Percentiles rank a stretch among this genome's conserved stretches.
phyloP scores from a whole-genome alignment of 345 rosid genomes.

The Turnera subulata region DNA sequence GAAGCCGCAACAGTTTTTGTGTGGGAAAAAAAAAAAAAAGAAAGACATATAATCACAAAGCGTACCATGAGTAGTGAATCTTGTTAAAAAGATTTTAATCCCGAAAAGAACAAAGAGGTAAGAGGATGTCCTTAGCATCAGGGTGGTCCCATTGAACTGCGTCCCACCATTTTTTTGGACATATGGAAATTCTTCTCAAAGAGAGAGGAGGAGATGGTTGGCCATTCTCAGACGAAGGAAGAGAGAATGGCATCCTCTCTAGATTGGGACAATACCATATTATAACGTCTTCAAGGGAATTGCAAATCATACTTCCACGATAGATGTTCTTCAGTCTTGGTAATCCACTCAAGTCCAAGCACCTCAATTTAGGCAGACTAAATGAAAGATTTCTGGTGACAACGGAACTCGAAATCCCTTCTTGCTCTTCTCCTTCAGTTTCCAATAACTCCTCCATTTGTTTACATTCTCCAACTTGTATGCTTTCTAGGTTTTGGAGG shows the following conservation, averaged over 20 bases:
- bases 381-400: too few species aligned
- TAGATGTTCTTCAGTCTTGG: background rate
- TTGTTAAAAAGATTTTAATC: too few species aligned
- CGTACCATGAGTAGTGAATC: too few species aligned
- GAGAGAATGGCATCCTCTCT: too few species aligned
- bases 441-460: background rate
- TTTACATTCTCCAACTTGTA: fast-evolving
- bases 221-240: too few species aligned
- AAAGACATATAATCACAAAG: too few species aligned
- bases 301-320: background rate
- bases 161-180: background rate
- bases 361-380: fast-evolving
- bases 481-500: background rate
- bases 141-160: background rate
- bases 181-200: fast-evolving
- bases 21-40: too few species aligned
- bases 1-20: too few species aligned
- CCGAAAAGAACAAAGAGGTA: too few species aligned
- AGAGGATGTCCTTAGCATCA: too few species aligned
- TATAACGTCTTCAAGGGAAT: background rate
- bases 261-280: background rate
- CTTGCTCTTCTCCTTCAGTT: background rate
- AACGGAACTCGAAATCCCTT: background rate
- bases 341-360: fast-evolving
- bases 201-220: too few species aligned